Evolutionary conservation across 139 green algal species (phyloP).

Genomic region (Chlorella sorokiniana): DNA sequence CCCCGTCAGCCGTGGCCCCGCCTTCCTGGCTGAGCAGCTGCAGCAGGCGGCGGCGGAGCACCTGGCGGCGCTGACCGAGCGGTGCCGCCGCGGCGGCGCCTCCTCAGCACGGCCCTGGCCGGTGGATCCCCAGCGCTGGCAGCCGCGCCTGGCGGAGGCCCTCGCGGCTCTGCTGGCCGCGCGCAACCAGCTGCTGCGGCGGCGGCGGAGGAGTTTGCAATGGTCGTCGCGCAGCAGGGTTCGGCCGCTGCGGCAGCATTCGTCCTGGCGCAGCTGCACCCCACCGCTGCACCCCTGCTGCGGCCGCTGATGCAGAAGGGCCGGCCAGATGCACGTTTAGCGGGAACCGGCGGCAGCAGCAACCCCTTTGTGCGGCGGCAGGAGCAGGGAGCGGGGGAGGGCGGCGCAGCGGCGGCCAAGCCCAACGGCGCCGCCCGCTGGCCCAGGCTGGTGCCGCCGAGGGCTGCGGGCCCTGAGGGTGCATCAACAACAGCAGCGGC

Average conservation of each 20-base stretch:
- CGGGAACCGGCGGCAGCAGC: too few species aligned
- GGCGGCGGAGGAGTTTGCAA: neutral
- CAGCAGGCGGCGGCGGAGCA: conserved; percentile 6
- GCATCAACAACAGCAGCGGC: neutral
- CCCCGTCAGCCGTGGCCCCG: neutral
- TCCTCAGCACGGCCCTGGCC: neutral
- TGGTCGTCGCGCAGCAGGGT: conserved; percentile 4
- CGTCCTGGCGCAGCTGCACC: conserved; percentile 10
- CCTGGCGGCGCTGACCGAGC: neutral
- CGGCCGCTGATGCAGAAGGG: conserved; percentile 1
- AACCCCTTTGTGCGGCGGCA: conserved; percentile 1
- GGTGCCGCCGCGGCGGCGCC: neutral
- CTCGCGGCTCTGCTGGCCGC: neutral
- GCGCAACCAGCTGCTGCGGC: conserved; percentile 11
- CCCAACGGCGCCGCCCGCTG: neutral
- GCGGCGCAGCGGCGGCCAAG: neutral
- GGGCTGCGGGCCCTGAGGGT: too few species aligned
- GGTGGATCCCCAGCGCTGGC: neutral
- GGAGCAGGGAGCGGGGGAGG: neutral
- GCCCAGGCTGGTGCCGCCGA: neutral
- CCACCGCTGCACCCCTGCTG: neutral
- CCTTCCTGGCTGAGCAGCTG: conserved; percentile 17
- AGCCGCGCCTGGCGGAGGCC: neutral
- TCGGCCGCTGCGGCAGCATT: neutral
- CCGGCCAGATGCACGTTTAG: too few species aligned